Conservation (phyloP, 2,329 filamentous ascomycete species). For the Metarhizium brunneum region DNA sequence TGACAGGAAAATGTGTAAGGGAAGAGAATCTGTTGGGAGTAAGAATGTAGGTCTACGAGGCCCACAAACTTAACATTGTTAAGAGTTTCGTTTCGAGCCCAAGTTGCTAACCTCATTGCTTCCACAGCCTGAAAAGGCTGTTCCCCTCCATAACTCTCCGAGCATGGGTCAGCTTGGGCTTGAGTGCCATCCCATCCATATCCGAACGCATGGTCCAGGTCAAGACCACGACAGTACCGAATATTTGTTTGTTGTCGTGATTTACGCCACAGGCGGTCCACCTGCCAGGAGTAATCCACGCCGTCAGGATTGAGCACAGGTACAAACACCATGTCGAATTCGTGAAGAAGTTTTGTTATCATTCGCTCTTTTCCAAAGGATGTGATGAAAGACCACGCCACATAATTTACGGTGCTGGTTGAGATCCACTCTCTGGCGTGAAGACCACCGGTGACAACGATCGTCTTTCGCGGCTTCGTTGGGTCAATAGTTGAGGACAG, state of each 20-base stretch:
- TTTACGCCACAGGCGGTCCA: slow-evolving; percentile 90
- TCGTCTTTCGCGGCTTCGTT: slow-evolving; percentile 54
- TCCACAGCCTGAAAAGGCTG: slow-evolving; percentile 77
- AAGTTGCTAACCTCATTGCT: slow-evolving; percentile 63
- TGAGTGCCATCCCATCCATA: slow-evolving; percentile 71
- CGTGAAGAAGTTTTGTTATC: slow-evolving; percentile 69
- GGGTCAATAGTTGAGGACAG: slow-evolving; percentile 35
- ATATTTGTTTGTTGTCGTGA: slow-evolving; percentile 77
- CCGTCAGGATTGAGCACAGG: slow-evolving; percentile 90
- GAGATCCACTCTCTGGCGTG: slow-evolving; percentile 97
- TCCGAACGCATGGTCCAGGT: slow-evolving; percentile 79
- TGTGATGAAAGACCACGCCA: slow-evolving; percentile 82
- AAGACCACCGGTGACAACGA: slow-evolving; percentile 75
- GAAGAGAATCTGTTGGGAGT: slow-evolving; percentile 89
- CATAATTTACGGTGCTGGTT: slow-evolving; percentile 80
- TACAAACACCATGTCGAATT: slow-evolving; percentile 82
- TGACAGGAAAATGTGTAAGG: slow-evolving; percentile 83
- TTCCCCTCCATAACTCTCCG: slow-evolving; percentile 80
- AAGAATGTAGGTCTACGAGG: slow-evolving; percentile 85
- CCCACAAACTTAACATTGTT: slow-evolving; percentile 71
- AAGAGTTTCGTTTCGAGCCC: slow-evolving; percentile 72
- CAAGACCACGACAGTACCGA: slow-evolving; percentile 76
- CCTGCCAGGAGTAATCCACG: slow-evolving; percentile 87
- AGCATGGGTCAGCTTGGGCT: slow-evolving; percentile 70
- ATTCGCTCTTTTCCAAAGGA: slow-evolving; percentile 63